A percentile compares a stretch with the other conserved stretches of the same genome.
These are phyloP conservation scores for Calophaca sinica DNA, from an alignment of 306 rosid species.

Conservation along the genomic window DNA sequence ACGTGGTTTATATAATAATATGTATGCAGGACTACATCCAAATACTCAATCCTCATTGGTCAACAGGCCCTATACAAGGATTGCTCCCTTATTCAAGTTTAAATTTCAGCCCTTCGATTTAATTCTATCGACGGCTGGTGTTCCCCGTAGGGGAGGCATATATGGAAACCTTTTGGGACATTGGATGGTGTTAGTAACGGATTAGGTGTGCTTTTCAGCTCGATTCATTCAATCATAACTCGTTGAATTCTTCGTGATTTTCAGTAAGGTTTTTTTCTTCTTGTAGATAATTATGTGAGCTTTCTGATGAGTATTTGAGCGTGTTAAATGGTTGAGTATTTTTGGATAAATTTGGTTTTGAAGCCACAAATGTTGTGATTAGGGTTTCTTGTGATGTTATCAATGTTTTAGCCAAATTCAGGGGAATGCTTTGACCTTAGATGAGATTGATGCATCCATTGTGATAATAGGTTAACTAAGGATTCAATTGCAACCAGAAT, in stretches of 20 bases:
- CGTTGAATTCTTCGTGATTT: background rate
- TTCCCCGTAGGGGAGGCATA: slow-evolving; percentile 37
- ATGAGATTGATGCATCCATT: background rate
- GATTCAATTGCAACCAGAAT: slow-evolving; percentile 57
- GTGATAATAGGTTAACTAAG: slow-evolving; percentile 51
- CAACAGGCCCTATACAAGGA: slow-evolving; percentile 57
- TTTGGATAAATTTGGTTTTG: slow-evolving; percentile 56
- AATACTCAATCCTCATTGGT: slow-evolving; percentile 70
- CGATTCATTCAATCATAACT: slow-evolving; percentile 52
- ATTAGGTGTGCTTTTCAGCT: slow-evolving; percentile 81
- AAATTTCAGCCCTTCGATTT: slow-evolving; percentile 72
- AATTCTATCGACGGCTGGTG: slow-evolving; percentile 59
- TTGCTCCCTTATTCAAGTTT: slow-evolving; percentile 53
- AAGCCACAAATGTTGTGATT: slow-evolving; percentile 68
- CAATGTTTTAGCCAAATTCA: slow-evolving; percentile 52
- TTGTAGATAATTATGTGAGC: slow-evolving; percentile 61
- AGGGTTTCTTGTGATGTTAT: slow-evolving; percentile 75
- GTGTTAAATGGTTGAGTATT: background rate
- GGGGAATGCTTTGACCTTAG: slow-evolving; percentile 49
- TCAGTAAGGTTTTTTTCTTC: slow-evolving; percentile 39
- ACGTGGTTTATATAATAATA: slow-evolving; percentile 71
- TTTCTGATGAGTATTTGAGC: slow-evolving; percentile 51
- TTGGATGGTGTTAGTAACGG: background rate
- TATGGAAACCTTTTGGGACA: slow-evolving; percentile 25
- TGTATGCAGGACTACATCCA: slow-evolving; percentile 50